A percentile compares a stretch with the other conserved stretches of the same genome.
These are phyloP conservation scores for Megacollybia marginata DNA, from an alignment of 768 basidiomycete genomes.

Conservation along the genomic window DNA sequence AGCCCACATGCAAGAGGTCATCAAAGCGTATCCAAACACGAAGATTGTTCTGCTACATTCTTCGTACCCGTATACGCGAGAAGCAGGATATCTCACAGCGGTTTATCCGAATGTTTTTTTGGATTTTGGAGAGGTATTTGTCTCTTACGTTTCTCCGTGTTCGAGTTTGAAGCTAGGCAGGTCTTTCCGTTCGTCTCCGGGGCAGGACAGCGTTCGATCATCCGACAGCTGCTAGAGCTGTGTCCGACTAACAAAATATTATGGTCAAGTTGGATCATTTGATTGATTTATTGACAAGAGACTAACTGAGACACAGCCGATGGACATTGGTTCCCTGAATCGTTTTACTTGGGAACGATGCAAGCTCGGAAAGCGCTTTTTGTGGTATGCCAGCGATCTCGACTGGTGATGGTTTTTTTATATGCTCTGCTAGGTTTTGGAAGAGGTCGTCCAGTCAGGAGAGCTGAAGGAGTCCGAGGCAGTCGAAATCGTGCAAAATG, in stretches of 20 bases:
- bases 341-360: constrained; percentile 57
- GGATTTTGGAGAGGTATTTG: constrained; percentile 63
- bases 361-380: constrained; percentile 61
- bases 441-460: constrained; percentile 34
- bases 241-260: constrained; percentile 72
- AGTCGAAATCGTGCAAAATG: constrained; percentile 41
- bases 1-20: constrained; percentile 58
- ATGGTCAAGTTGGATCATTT: constrained; percentile 59
- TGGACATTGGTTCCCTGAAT: constrained; percentile 72
- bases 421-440: constrained; percentile 40
- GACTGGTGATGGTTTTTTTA: neutral
- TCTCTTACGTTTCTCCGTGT: neutral
- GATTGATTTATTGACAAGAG: neutral
- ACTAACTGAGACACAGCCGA: constrained; percentile 34
- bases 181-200: constrained; percentile 62
- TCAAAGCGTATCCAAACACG: constrained; percentile 53
- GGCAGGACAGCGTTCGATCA: constrained; percentile 50
- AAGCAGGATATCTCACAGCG: constrained; percentile 70
- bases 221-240: constrained; percentile 63
- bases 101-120: constrained; percentile 70
- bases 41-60: constrained; percentile 66
- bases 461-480: constrained; percentile 54
- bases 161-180: constrained; percentile 12
- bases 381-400: constrained; percentile 31
- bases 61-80: constrained; percentile 71